Conservation (phyloP, 345 rosid species). For the Sisymbrium irio region DNA sequence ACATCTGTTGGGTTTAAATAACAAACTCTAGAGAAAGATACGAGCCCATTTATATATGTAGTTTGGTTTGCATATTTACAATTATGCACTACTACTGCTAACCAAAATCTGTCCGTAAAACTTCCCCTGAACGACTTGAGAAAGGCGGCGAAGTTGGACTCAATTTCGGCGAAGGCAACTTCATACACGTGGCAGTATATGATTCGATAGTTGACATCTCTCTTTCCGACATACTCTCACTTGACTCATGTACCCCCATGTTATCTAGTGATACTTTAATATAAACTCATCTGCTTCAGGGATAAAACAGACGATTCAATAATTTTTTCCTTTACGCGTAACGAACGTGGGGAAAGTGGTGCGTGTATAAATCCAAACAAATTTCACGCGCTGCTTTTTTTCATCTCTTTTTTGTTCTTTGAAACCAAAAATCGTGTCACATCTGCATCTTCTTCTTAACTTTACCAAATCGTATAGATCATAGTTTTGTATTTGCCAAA, state of each 20-base stretch:
- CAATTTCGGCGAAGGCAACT: background rate
- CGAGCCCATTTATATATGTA: background rate
- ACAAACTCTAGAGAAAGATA: background rate
- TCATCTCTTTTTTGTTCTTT: background rate
- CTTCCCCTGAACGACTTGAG: too few relatives aligned
- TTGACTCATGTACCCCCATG: constrained; percentile 1
- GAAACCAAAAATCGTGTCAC: constrained; percentile 13
- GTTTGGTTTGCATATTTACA: background rate
- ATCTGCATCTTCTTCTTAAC: constrained; percentile 27
- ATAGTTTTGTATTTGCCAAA: background rate
- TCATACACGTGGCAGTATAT: background rate
- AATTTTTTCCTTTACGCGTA: constrained; percentile 7
- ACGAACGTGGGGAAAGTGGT: constrained; percentile 33
- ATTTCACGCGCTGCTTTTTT: constrained; percentile 18
- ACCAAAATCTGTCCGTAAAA: background rate
- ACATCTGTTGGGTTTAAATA: background rate
- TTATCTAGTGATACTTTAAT: background rate
- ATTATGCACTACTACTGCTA: background rate
- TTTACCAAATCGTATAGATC: constrained; percentile 25
- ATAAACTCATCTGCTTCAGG: background rate
- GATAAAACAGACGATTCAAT: background rate
- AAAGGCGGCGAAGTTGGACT: background rate
- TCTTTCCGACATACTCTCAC: background rate
- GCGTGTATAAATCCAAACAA: background rate
- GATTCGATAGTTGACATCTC: background rate